Percentiles rank a stretch among this genome's conserved stretches.
Evolutionary conservation across 208 protist species (phyloP).

Genomic region (Trichomonas gallinae): DNA sequence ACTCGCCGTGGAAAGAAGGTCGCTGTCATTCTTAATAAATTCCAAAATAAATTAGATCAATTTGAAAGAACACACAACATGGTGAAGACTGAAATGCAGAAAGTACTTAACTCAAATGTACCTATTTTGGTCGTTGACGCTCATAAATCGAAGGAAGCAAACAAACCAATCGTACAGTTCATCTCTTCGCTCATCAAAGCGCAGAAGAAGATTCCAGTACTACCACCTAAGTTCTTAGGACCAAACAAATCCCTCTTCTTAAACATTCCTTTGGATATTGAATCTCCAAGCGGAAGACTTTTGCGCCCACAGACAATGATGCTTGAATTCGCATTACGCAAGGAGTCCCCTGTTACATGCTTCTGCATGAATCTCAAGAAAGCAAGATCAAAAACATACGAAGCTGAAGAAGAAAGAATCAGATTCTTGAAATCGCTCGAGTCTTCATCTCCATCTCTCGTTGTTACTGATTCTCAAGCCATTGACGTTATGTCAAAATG

Average conservation of each 20-base stretch:
- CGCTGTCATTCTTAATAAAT: not conserved
- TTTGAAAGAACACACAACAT: not conserved
- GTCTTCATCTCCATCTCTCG: not conserved
- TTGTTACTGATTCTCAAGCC: constrained; percentile 47
- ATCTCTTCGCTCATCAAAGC: not conserved
- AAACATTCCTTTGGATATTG: constrained; percentile 46
- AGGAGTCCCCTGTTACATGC: constrained; percentile 35
- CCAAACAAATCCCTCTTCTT: constrained; percentile 39
- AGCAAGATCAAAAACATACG: constrained; percentile 17
- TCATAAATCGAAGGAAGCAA: not conserved
- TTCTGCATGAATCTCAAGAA: constrained; percentile 43
- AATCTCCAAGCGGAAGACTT: constrained; percentile 40
- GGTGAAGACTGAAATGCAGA: not conserved
- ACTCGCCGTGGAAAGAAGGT: not conserved
- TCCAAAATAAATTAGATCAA: not conserved
- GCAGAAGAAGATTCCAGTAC: not conserved
- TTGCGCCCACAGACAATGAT: constrained; percentile 41
- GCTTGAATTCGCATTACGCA: constrained; percentile 34
- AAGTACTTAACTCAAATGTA: not conserved
- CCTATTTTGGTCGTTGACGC: not conserved
- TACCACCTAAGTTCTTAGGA: not conserved
- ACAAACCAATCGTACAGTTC: not conserved
- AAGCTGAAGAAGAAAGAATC: constrained; percentile 26
- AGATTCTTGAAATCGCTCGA: constrained; percentile 26
- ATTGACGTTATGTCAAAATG: constrained; percentile 45